Evolutionary conservation across 352 stramenopile genomes (phyloP).

Genomic region (Globisporangium spiculum): DNA sequence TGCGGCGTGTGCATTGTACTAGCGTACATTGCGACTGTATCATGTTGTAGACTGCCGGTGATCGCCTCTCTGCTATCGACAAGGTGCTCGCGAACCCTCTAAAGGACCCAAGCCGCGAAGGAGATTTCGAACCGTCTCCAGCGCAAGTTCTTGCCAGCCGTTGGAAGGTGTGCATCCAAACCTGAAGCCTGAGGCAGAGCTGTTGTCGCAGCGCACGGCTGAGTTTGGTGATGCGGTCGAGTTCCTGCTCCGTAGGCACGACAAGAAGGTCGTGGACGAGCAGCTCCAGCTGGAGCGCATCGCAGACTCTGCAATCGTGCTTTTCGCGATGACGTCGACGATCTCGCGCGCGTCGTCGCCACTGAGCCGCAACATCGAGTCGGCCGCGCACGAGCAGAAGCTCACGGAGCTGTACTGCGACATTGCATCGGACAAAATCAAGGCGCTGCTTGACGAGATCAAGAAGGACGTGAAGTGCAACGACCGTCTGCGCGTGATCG

Average conservation of each 20-base stretch:
- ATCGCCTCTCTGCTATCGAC: constrained; percentile 71
- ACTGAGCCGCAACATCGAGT: constrained; percentile 44
- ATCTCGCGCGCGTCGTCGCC: constrained; percentile 79
- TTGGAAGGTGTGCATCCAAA: constrained; percentile 74
- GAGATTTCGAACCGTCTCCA: constrained; percentile 78
- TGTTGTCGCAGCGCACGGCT: constrained; percentile 64
- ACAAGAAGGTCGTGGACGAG: constrained; percentile 87
- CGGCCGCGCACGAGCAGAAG: constrained; percentile 72
- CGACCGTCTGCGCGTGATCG: constrained; percentile 70
- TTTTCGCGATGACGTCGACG: constrained; percentile 87
- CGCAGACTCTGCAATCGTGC: constrained; percentile 77
- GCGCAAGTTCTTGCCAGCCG: constrained; percentile 72
- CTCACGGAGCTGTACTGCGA: constrained; percentile 82
- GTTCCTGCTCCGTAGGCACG: constrained; percentile 78
- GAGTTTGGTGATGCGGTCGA: constrained; percentile 81
- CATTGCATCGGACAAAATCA: constrained; percentile 65
- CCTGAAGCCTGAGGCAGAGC: constrained; percentile 46
- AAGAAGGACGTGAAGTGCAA: constrained; percentile 64
- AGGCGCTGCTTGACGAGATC: constrained; percentile 53
- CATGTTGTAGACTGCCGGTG: constrained; percentile 55
- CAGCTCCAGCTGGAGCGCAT: constrained; percentile 86
- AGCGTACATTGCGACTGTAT: constrained; percentile 14
- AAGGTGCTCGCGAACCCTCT: constrained; percentile 83
- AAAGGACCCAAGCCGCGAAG: constrained; percentile 73
- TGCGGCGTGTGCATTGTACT: background rate